Percentiles rank a stretch among this genome's conserved stretches.
Evolutionary conservation across 768 basidiomycete species (phyloP).

Genomic region (Mycena amicta): DNA sequence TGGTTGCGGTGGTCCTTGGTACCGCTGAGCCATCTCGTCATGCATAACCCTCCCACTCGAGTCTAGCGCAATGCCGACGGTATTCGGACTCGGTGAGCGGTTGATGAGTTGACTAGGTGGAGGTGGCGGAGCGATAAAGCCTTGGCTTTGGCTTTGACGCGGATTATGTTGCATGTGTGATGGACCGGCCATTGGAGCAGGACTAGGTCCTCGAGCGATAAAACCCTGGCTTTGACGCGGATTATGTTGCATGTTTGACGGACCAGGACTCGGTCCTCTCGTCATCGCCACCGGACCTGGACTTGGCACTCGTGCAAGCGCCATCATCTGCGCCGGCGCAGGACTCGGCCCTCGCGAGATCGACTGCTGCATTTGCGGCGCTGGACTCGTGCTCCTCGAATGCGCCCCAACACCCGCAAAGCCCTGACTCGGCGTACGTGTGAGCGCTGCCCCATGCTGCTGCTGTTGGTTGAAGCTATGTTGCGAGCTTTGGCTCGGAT

Average conservation of each 20-base stretch:
- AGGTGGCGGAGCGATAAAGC: conserved; percentile 44
- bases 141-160: conserved; percentile 27
- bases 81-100: conserved; percentile 73
- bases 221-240: conserved; percentile 33
- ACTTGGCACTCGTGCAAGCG: conserved; percentile 13
- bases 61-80: conserved; percentile 83
- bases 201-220: conserved; percentile 29
- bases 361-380: conserved; percentile 49
- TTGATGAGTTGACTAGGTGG: conserved; percentile 33
- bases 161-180: conserved; percentile 19
- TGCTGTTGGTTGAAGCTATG: conserved; percentile 17
- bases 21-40: conserved; percentile 74
- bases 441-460: conserved; percentile 43
- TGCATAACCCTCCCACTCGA: conserved; percentile 78
- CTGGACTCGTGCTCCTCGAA: conserved; percentile 62
- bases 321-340: conserved; percentile 38
- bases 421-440: conserved; percentile 63
- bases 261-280: background rate
- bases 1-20: conserved; percentile 44
- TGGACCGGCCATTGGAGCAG: conserved; percentile 10
- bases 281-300: background rate
- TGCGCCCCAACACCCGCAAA: conserved; percentile 85
- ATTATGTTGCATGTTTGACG: background rate
- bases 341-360: conserved; percentile 60
- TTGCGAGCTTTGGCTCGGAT: conserved; percentile 29